These are phyloP conservation scores for Pichia rugopelliculosa DNA, from an alignment of 805 yeast species.

Conservation along the genomic window DNA sequence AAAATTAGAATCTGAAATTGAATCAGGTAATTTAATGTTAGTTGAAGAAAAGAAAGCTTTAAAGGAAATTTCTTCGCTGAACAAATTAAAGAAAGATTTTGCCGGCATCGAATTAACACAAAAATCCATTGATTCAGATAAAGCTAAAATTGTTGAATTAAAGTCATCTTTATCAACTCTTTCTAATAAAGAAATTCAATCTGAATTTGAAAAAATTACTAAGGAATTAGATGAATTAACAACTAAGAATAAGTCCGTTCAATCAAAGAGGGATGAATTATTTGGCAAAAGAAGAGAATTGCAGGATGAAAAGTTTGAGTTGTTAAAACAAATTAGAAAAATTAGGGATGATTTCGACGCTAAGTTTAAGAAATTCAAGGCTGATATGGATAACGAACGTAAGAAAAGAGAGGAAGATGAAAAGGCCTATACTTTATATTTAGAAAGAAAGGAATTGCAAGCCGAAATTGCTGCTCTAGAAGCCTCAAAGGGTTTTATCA, in stretches of 20 bases:
- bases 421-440: slow-evolving; percentile 43
- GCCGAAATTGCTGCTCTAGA: slow-evolving; percentile 63
- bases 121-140: slow-evolving; percentile 71
- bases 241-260: slow-evolving; percentile 48
- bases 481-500: slow-evolving; percentile 74
- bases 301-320: slow-evolving; percentile 59
- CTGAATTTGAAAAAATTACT: slow-evolving; percentile 61
- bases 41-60: slow-evolving; percentile 85
- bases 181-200: slow-evolving; percentile 58
- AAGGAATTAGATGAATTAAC: slow-evolving; percentile 63
- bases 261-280: slow-evolving; percentile 58
- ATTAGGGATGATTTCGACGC: slow-evolving; percentile 69
- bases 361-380: slow-evolving; percentile 64
- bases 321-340: slow-evolving; percentile 58
- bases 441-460: slow-evolving; percentile 41
- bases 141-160: slow-evolving; percentile 64
- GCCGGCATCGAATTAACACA: slow-evolving; percentile 67
- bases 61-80: slow-evolving; percentile 77
- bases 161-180: slow-evolving; percentile 54
- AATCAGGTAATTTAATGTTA: slow-evolving; percentile 70
- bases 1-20: slow-evolving; percentile 65
- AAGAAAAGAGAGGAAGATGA: slow-evolving; percentile 64
- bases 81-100: slow-evolving; percentile 76
- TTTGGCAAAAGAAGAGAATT: slow-evolving; percentile 60
- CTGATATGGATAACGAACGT: slow-evolving; percentile 59